Evolutionary conservation across 257 asterid genomes (phyloP).

Genomic region (Salvia hispanica): DNA sequence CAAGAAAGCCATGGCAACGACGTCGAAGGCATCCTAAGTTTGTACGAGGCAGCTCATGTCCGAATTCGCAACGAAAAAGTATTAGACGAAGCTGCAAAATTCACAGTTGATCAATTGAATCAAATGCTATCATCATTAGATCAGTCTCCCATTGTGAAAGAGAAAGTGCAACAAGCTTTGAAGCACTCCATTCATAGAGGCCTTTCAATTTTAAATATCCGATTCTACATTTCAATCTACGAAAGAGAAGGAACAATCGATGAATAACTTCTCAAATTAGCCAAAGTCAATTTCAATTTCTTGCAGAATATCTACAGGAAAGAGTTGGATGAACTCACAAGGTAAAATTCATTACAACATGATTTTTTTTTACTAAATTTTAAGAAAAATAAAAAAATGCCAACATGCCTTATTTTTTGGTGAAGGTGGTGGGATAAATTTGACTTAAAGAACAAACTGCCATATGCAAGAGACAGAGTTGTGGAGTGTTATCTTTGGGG

Average conservation of each 20-base stretch:
- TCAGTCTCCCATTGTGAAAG: too few relatives aligned
- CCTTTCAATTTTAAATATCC: background rate
- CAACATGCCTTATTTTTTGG: too few relatives aligned
- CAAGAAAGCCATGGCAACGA: conserved; percentile 12
- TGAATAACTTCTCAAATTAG: too few relatives aligned
- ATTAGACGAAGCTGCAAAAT: conserved; percentile 32
- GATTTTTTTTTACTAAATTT: too few relatives aligned
- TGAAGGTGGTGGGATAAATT: conserved; percentile 45
- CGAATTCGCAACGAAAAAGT: conserved; percentile 35
- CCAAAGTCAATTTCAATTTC: background rate
- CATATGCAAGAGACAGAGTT: conserved; percentile 35
- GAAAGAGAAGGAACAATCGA: background rate
- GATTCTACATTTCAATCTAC: background rate
- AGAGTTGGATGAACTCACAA: background rate
- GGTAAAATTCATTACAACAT: background rate
- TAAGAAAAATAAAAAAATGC: too few relatives aligned
- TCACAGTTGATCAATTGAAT: background rate
- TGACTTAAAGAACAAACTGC: conserved; percentile 32
- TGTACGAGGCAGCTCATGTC: conserved; percentile 47
- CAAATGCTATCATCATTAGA: too few relatives aligned
- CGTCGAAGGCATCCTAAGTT: conserved; percentile 29
- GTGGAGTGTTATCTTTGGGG: conserved; percentile 38
- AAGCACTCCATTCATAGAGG: background rate
- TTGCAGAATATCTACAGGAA: background rate
- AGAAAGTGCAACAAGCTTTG: background rate